Base-by-base conservation (phyloP, 1,139 yeast genomes). In the Meyerozyma smithsonii region DNA sequence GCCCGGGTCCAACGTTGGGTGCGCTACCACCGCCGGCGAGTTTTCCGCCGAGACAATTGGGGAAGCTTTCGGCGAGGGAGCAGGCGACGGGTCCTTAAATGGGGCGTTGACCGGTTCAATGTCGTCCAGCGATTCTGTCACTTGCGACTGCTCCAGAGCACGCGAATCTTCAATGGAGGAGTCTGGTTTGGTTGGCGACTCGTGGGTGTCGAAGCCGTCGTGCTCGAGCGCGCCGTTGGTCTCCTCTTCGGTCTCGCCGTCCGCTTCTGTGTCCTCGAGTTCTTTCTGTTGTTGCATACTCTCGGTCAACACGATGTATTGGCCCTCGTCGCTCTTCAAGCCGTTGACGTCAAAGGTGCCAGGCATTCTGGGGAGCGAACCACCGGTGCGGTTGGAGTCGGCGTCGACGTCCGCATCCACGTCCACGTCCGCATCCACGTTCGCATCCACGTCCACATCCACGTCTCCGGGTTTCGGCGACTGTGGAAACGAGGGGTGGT, bases 261-360 rank as follows among this genome's bases (percentile, higher is more conserved):
- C 37, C 17, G n/a, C 11, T 28, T 28, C 33, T 15, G n/a, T n/a
- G n/a, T 8, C 14, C 20, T 10, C 37, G 24, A 17, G 12, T 30
- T 30, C 34, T 16, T 15, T 11, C 23, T 8, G 34, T 35, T 43
- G 42, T 35, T 51, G 46, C 36, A 56, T 40, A 15, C 48, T 42
- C 38, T 53, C 52, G 4, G 56, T 50, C 32, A 56, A 45, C 41
- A 56, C 56, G 25, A 53, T 53, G 40, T 55, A 57, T 35, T 54
- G 46, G 14, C 51, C 54, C 36, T 51, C 49, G 36, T 54, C 49
- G 16, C 47, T 46, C 37, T 59, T 59, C 37, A 81, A 58, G 1
- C 77, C 84, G 43, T 67, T 73, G 36, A 81, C 81, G 52, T 81
- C 74, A 47, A 73, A 64, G 0, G 82, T 74, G 1, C 80, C 87